phyloP scores from a whole-genome alignment of 2,329 filamentous ascomycete species.

The Beauveria asiatica region DNA sequence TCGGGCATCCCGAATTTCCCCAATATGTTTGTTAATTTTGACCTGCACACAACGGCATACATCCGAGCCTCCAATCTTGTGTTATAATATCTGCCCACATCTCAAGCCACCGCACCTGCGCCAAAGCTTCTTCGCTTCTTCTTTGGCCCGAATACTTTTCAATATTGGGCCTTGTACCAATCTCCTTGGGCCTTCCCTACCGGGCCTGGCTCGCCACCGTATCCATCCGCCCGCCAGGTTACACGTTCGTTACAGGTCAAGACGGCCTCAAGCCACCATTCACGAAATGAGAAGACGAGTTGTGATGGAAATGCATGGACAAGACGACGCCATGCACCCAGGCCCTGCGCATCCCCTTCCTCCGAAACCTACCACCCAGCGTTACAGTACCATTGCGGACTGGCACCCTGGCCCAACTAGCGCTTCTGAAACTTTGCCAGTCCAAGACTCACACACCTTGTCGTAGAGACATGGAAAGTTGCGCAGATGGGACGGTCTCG shows the following conservation, averaged over 20 bases:
- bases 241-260: not conserved
- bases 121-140: not conserved
- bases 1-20: too few relatives aligned
- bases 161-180: not conserved
- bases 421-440: slow-evolving; percentile 4
- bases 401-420: not conserved
- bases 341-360: not conserved
- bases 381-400: not conserved
- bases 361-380: not conserved
- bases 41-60: too few relatives aligned
- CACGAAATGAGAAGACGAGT: not conserved
- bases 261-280: not conserved
- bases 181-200: not conserved
- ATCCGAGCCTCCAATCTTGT: not conserved
- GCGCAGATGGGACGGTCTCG: slow-evolving; percentile 1
- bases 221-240: not conserved
- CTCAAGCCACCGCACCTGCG: not conserved
- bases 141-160: not conserved
- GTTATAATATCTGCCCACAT: not conserved
- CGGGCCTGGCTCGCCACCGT: too few relatives aligned
- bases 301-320: not conserved
- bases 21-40: too few relatives aligned
- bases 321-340: not conserved
- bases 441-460: not conserved
- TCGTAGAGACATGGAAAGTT: not conserved